phyloP scores from a whole-genome alignment of 805 yeast genomes.

The Saturnispora besseyi region DNA sequence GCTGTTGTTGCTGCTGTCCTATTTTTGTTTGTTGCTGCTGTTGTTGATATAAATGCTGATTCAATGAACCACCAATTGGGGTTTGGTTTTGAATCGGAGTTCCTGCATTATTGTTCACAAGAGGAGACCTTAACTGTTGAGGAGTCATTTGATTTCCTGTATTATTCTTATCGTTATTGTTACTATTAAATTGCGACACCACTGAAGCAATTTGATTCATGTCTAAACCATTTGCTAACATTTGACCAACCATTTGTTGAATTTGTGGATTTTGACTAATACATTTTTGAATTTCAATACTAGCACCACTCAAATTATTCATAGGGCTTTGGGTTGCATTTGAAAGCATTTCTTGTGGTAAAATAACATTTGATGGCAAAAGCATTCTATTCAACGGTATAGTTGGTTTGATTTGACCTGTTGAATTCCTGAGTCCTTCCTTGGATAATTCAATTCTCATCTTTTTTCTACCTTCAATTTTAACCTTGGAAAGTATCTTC shows the following conservation, averaged over 20 bases:
- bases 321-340: neutral
- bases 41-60: constrained; percentile 6
- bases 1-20: constrained; percentile 7
- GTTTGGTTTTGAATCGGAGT: neutral
- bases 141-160: neutral
- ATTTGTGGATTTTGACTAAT: constrained; percentile 26
- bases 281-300: constrained; percentile 19
- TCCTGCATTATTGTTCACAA: neutral
- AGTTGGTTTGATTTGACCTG: constrained; percentile 29
- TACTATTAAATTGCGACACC: constrained; percentile 22
- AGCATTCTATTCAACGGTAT: constrained; percentile 36
- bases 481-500: constrained; percentile 34
- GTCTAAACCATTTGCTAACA: constrained; percentile 30
- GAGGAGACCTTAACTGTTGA: neutral
- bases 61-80: constrained; percentile 4
- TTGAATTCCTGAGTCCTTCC: constrained; percentile 42
- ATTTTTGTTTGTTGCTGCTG: constrained; percentile 9
- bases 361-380: constrained; percentile 47
- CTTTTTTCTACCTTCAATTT: constrained; percentile 37
- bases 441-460: constrained; percentile 52
- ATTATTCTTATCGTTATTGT: neutral
- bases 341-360: constrained; percentile 40
- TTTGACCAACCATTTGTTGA: constrained; percentile 28
- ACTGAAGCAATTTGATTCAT: constrained; percentile 25
- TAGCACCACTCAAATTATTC: neutral